phyloP scores from a whole-genome alignment of 1,139 yeast genomes.

The Debaryomyces coudertii region DNA sequence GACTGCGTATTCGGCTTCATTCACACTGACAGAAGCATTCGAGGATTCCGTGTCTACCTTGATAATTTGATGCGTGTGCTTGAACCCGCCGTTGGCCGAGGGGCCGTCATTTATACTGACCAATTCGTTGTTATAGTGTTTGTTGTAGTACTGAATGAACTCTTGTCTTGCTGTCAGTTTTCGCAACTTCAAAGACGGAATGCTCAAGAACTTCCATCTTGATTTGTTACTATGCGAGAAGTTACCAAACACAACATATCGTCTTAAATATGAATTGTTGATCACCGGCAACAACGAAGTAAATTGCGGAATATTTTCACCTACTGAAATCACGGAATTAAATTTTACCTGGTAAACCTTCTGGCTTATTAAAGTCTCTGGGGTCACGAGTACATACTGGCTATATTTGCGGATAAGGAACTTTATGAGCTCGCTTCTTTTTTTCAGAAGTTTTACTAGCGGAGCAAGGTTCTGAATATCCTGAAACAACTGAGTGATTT shows the following conservation, averaged over 20 bases:
- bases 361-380: slow-evolving; percentile 3
- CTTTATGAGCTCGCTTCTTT: slow-evolving; percentile 16
- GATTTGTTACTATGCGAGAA: not conserved
- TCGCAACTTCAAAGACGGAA: not conserved
- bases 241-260: slow-evolving; percentile 11
- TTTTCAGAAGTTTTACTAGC: slow-evolving; percentile 26
- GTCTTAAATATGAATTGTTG: slow-evolving; percentile 7
- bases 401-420: slow-evolving; percentile 7
- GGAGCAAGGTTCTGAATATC: slow-evolving; percentile 33
- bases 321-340: slow-evolving; percentile 7
- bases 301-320: not conserved
- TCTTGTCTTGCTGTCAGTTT: not conserved
- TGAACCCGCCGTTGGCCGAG: slow-evolving; percentile 46
- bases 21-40: slow-evolving; percentile 31
- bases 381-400: slow-evolving; percentile 8
- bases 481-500: slow-evolving; percentile 28
- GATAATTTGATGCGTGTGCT: slow-evolving; percentile 38
- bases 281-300: slow-evolving; percentile 9
- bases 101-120: not conserved
- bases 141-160: slow-evolving; percentile 1
- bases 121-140: not conserved
- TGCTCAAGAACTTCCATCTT: slow-evolving; percentile 7
- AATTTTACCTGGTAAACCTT: slow-evolving; percentile 6
- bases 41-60: slow-evolving; percentile 23
- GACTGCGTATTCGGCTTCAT: slow-evolving; percentile 59